Evolutionary conservation across 1,139 yeast species (phyloP), one percentile per base, ranked within the genome.

Genomic region (Taphrina wiesneri): DNA sequence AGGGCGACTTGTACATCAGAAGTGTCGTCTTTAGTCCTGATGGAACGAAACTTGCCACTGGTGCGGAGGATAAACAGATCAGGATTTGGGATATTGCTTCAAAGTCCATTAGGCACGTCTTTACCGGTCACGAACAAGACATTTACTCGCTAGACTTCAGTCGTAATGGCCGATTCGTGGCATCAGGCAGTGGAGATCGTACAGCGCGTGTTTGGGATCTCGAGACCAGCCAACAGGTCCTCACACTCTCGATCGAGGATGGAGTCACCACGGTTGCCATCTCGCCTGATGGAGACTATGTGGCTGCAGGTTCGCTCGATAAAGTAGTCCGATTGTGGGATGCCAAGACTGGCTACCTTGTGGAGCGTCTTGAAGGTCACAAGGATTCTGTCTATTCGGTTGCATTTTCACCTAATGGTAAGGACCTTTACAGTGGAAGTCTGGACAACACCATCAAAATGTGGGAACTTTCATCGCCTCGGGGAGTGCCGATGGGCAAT

Each of bases 181-280:
- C 93, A 41, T 88, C 96, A 34, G 99, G 99, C 56, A 88, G 96
- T 19, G 99, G 98, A 66, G 99, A 93, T 79, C 85, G 97, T 73
- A 91, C 97, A 21, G 97, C 93, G 60, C 85, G 97, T 76, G 89
- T 93, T 75, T 93, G 99, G 99, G 97, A 92, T 77, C 85, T 92
- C 77, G 87, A 90, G 74, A 84, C 90, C 54, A 95, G 97, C 30
- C 95, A 90, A 79, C 90, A 97, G 75, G 87, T 93, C 53, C 82
- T 90, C 74, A 91, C 97, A 62, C 82, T 90, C 73, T 86, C 92
- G 36, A 92, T 93, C 72, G 98, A 93, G 77, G 99, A 93, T 75
- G 99, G 98, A 71, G 98, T 93, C 63, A 93, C 98, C 66, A 93
- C 99, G 0, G 98, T 93, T 57, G 97, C 97, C 17, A 96, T 92